Conservation (phyloP, 2,329 filamentous ascomycete species). For the Apiospora aurea region DNA sequence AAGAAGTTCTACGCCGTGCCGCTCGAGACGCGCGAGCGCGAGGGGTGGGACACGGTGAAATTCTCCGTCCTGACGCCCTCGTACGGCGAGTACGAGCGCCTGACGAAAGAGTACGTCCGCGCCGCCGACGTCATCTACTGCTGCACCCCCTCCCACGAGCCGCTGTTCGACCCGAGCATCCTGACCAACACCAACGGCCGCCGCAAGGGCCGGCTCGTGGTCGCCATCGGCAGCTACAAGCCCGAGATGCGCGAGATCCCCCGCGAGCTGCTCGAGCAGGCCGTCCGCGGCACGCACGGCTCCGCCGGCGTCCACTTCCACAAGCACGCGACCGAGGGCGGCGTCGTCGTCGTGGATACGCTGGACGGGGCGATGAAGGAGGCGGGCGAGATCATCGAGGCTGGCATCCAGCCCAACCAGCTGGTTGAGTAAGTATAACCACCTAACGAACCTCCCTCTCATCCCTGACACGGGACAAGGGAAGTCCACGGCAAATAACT, state of each 20-base stretch:
- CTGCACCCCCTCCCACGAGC: slow-evolving; percentile 78
- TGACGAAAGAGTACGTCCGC: slow-evolving; percentile 74
- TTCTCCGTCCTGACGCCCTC: slow-evolving; percentile 73
- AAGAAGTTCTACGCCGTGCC: slow-evolving; percentile 55
- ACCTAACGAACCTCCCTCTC: background rate
- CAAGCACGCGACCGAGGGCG: slow-evolving; percentile 69
- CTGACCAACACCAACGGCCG: slow-evolving; percentile 76
- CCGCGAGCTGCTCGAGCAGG: slow-evolving; percentile 74
- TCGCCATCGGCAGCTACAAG: slow-evolving; percentile 74
- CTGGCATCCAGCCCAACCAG: slow-evolving; percentile 74
- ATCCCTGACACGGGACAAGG: background rate
- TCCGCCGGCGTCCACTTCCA: slow-evolving; percentile 66
- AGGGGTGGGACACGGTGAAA: slow-evolving; percentile 71
- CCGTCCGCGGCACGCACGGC: slow-evolving; percentile 53
- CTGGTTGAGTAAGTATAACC: slow-evolving; percentile 74
- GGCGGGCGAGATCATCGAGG: slow-evolving; percentile 85
- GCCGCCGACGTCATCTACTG: slow-evolving; percentile 85
- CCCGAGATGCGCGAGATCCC: slow-evolving; percentile 84
- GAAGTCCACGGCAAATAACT: background rate
- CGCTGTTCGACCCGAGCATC: slow-evolving; percentile 76
- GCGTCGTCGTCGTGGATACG: slow-evolving; percentile 76
- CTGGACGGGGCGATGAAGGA: slow-evolving; percentile 81
- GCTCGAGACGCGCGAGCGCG: slow-evolving; percentile 53
- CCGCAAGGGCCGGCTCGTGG: slow-evolving; percentile 74
- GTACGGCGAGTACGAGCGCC: slow-evolving; percentile 71